Percentiles rank a stretch among this genome's conserved stretches.
Conservation (phyloP, 345 rosid species). For the thale cress (Arabidopsis thaliana) region TAIR10.1 NC_003075.7:12899501-12900000, state of each 20-base stretch:
- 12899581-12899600: conserved; percentile 71
- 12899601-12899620: conserved; percentile 68
- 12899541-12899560: conserved; percentile 76
- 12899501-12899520: conserved; percentile 75
- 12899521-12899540: conserved; percentile 60
- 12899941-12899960: conserved; percentile 37
- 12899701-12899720: conserved; percentile 93
- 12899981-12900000: conserved; percentile 73
- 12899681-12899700: conserved; percentile 91
- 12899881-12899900: conserved; percentile 36
- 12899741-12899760: conserved; percentile 66
- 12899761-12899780: conserved; percentile 51
- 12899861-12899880: conserved; percentile 36
- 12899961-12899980: conserved; percentile 63
- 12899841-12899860: conserved; percentile 44
- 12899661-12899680: conserved; percentile 78
- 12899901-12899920: conserved; percentile 32
- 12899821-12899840: conserved; percentile 44
- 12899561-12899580: conserved; percentile 82
- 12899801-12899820: conserved; percentile 47
- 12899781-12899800: conserved; percentile 44
- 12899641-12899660: conserved; percentile 79
- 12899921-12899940: conserved; percentile 31
- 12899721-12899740: conserved; percentile 60
- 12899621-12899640: conserved; percentile 79